These are phyloP conservation scores for Xylariaceae sp. DNA, from an alignment of 2,329 filamentous ascomycete species.

Conservation along the genomic window DNA sequence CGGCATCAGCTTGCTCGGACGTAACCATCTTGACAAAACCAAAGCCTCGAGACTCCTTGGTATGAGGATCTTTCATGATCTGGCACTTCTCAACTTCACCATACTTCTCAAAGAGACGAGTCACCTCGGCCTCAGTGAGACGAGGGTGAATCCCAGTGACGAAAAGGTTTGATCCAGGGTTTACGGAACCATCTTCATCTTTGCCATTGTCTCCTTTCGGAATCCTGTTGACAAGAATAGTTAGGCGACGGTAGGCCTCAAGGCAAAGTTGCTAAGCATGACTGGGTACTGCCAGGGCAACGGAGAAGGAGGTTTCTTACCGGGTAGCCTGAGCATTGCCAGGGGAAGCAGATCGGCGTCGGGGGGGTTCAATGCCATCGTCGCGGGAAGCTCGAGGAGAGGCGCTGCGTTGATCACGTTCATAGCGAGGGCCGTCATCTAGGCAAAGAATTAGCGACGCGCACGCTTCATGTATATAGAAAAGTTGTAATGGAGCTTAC, in stretches of 20 bases:
- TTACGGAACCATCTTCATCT: slow-evolving; percentile 76
- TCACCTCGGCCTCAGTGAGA: slow-evolving; percentile 83
- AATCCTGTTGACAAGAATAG: slow-evolving; percentile 33
- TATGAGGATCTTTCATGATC: slow-evolving; percentile 98
- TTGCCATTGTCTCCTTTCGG: slow-evolving; percentile 51
- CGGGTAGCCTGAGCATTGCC: slow-evolving; percentile 48
- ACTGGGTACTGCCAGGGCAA: background rate
- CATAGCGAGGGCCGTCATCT: slow-evolving; percentile 64
- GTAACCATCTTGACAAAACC: slow-evolving; percentile 99
- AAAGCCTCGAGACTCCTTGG: slow-evolving; percentile 96
- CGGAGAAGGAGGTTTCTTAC: slow-evolving; percentile 35
- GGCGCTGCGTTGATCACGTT: slow-evolving; percentile 62
- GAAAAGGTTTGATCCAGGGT: slow-evolving; percentile 96
- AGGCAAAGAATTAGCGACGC: slow-evolving; percentile 20
- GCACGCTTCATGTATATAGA: background rate
- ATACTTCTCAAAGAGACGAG: slow-evolving; percentile 96
- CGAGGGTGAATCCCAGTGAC: slow-evolving; percentile 97
- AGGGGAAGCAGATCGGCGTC: slow-evolving; percentile 61
- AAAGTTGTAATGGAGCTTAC: slow-evolving; percentile 39
- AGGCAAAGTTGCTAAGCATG: background rate
- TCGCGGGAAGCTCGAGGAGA: slow-evolving; percentile 60
- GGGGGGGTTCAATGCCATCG: slow-evolving; percentile 52
- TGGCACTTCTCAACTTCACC: slow-evolving; percentile 98
- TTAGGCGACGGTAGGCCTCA: slow-evolving; percentile 14
- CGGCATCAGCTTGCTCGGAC: slow-evolving; percentile 90